These are phyloP conservation scores for Stephania cephalantha DNA, from an alignment of 164 flowering plant genomes.

Conservation along the genomic window DNA sequence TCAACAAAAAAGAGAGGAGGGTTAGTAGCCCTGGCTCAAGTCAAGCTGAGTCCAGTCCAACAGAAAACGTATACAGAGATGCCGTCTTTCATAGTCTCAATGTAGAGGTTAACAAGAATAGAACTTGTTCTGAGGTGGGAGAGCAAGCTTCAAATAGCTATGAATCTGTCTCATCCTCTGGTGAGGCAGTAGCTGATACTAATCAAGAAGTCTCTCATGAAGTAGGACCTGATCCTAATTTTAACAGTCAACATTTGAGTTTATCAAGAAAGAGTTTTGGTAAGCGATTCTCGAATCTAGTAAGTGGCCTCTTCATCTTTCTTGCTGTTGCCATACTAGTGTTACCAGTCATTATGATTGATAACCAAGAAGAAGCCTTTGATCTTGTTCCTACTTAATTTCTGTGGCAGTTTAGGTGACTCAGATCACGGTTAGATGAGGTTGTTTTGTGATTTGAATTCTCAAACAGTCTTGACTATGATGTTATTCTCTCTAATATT, in stretches of 20 bases:
- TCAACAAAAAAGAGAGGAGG: slow-evolving; percentile 28
- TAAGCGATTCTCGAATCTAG: slow-evolving; percentile 20
- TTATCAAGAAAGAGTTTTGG: slow-evolving; percentile 7
- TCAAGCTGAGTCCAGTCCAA: slow-evolving; percentile 34
- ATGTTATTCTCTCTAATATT: neutral
- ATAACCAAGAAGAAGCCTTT: slow-evolving; percentile 26
- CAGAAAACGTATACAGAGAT: slow-evolving; percentile 22
- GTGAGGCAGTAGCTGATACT: slow-evolving; percentile 22
- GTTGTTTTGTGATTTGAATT: neutral
- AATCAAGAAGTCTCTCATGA: slow-evolving; percentile 20
- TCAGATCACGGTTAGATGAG: neutral
- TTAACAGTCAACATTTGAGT: slow-evolving; percentile 6
- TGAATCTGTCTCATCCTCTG: slow-evolving; percentile 64
- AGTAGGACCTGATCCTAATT: slow-evolving; percentile 16
- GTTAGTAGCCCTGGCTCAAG: slow-evolving; percentile 35
- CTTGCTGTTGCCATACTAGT: slow-evolving; percentile 28
- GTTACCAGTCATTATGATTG: slow-evolving; percentile 24
- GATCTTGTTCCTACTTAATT: slow-evolving; percentile 62
- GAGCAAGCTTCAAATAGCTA: slow-evolving; percentile 30
- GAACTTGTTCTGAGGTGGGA: slow-evolving; percentile 12
- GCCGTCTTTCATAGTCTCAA: slow-evolving; percentile 14
- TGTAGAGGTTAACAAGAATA: slow-evolving; percentile 18
- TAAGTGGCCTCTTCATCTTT: slow-evolving; percentile 25
- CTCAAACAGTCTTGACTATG: neutral
- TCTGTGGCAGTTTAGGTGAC: neutral